These are phyloP conservation scores for Xylaria curta DNA, from an alignment of 495 filamentous ascomycete genomes.

Conservation along the genomic window DNA sequence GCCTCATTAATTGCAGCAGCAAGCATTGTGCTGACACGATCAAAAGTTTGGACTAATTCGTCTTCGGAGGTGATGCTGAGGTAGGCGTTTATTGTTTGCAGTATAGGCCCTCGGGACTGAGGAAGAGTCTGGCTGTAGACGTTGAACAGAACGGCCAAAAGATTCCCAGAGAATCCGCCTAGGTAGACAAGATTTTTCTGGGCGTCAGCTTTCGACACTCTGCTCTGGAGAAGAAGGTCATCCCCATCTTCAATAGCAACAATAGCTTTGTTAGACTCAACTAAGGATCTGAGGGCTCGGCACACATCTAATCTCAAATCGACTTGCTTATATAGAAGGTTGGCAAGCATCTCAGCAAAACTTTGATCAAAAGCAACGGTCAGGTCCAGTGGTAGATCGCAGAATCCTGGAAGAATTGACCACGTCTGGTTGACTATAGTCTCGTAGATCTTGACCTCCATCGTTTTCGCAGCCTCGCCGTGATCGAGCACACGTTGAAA, in stretches of 20 bases:
- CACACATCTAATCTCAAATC: conserved; percentile 87
- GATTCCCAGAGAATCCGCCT: conserved; percentile 77
- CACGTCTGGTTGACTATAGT: conserved; percentile 95
- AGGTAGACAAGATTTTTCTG: conserved; percentile 80
- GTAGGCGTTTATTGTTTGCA: conserved; percentile 92
- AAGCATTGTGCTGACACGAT: conserved; percentile 82
- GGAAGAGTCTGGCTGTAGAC: conserved; percentile 96
- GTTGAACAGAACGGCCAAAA: conserved; percentile 95
- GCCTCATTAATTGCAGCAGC: conserved; percentile 73
- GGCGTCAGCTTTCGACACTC: conserved; percentile 77
- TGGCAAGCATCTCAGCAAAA: conserved; percentile 92
- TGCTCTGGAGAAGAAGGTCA: conserved; percentile 70
- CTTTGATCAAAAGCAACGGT: conserved; percentile 76
- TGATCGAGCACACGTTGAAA: conserved; percentile 87
- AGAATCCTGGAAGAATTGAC: conserved; percentile 94
- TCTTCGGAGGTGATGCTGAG: conserved; percentile 78
- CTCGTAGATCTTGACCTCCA: conserved; percentile 97
- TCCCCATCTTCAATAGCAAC: conserved; percentile 65
- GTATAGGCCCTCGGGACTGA: conserved; percentile 85
- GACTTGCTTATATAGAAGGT: conserved; percentile 89
- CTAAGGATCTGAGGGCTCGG: conserved; percentile 78
- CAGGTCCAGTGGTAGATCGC: conserved; percentile 86
- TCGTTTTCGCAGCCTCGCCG: conserved; percentile 78
- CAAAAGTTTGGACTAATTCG: conserved; percentile 87
- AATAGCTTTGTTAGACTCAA: conserved; percentile 89